Evolutionary conservation across 2,329 filamentous ascomycete species (phyloP), one percentile per base, ranked within the genome.

Genomic region (Fonsecaea multimorphosa): DNA sequence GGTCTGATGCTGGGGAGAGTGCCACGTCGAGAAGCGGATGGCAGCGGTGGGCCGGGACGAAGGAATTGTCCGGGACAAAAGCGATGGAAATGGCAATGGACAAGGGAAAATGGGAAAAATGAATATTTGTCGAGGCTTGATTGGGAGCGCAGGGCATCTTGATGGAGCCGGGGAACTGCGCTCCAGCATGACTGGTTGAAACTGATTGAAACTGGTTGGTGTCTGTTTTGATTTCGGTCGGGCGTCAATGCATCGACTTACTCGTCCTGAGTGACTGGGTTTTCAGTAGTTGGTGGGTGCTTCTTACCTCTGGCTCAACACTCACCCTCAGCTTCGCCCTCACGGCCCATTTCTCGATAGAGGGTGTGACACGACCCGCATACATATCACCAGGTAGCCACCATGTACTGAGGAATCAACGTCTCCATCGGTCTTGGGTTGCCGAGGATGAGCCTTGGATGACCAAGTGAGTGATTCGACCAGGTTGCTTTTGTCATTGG

Each of bases 211-310:
- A n/a, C 46, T 31, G 14, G 51, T 40, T 40, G 57, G 38, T 61
- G 36, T 36, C 58, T 38, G 58, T 54, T 38, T 57, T 38, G 61
- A 63, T 31, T 36, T 64, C 58, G 49, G 57, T 68, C 58, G 61
- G 67, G 67, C 67, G 64, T 61, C 19, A 68, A 64, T 66, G 67
- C 67, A 68, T 58, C 44, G 8, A 24, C 44, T 9, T 9, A 49
- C n/a, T n/a, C n/a, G 19, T 11, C 4, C 2, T 40, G 5, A 24
- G 19, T 49, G 44, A 44, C 44, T 49, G 24, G 44, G 44, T 11
- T 11, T 49, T n/a, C 9, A 24, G 44, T 49, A n/a, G n/a, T n/a
- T n/a, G n/a, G n/a, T 49, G 44, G 44, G 44, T 49, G 19, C 11
- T 38, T 12, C 34, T 38, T 8, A 31, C 29, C 34, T 44, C 38